These are phyloP conservation scores for Selaginella tamariscina DNA, from an alignment of 75 land plant genomes.

Conservation along the genomic window DNA sequence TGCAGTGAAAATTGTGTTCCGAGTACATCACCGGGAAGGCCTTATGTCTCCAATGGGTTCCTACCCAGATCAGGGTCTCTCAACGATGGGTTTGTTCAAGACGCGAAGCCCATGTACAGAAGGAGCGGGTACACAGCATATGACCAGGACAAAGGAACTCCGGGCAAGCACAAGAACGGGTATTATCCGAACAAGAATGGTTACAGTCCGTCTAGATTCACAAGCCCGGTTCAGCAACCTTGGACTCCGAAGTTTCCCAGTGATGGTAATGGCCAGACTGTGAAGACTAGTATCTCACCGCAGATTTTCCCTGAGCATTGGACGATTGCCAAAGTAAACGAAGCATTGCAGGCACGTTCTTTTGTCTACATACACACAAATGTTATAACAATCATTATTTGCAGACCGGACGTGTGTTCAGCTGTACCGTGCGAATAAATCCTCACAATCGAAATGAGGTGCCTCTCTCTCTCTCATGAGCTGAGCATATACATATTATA, in stretches of 20 bases:
- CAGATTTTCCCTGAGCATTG: slow-evolving; percentile 19
- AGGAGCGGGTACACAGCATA: not conserved
- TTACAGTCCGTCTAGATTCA: not conserved
- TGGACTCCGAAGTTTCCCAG: not conserved
- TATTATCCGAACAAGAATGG: not conserved
- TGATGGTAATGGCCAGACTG: not conserved
- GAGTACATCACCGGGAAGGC: not conserved
- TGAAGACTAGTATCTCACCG: not conserved
- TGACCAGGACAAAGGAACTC: not conserved
- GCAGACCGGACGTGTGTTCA: slow-evolving; percentile 18
- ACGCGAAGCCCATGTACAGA: not conserved
- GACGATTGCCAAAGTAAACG: slow-evolving; percentile 12
- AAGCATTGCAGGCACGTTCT: slow-evolving; percentile 16
- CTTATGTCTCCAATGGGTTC: not conserved
- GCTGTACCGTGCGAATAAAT: slow-evolving; percentile 18
- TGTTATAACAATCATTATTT: not conserved
- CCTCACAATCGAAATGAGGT: slow-evolving; percentile 26
- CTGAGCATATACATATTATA: not conserved
- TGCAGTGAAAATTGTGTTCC: not conserved
- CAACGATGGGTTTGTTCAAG: no score
- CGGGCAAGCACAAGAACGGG: not conserved
- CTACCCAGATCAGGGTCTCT: no score
- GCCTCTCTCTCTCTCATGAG: not conserved
- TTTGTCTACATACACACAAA: not conserved
- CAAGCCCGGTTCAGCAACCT: no score